phyloP scores from a whole-genome alignment of 2,329 filamentous ascomycete species.

The Ascochyta lentis region DNA sequence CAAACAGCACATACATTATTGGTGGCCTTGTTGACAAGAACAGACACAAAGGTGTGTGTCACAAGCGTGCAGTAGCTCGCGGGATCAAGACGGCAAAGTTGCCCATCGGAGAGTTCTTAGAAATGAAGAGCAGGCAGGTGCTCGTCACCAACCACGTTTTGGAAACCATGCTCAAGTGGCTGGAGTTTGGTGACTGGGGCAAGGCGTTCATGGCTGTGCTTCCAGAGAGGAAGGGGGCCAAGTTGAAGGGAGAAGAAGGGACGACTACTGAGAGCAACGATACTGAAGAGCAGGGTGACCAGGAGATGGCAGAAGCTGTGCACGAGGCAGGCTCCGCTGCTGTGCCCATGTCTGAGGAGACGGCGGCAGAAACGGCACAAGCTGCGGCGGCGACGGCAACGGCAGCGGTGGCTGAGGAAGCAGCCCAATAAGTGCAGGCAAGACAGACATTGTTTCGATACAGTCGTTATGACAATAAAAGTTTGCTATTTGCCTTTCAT shows the following conservation, averaged over 20 bases:
- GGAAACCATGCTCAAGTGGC: conserved; percentile 94
- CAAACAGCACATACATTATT: conserved; percentile 89
- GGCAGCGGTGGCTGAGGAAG: conserved; percentile 1
- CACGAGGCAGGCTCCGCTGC: conserved; percentile 12
- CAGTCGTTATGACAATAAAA: conserved; percentile 8
- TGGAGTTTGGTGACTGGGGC: conserved; percentile 91
- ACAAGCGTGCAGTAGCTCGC: conserved; percentile 75
- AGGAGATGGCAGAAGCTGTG: conserved; percentile 20
- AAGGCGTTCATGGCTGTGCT: conserved; percentile 87
- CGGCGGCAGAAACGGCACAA: conserved; percentile 11
- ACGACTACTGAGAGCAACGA: conserved; percentile 24
- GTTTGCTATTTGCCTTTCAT: conserved; percentile 24
- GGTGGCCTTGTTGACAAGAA: conserved; percentile 97
- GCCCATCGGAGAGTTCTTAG: conserved; percentile 93
- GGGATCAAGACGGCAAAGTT: conserved; percentile 88
- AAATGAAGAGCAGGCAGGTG: conserved; percentile 85
- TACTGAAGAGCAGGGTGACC: conserved; percentile 17
- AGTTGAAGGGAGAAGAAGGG: conserved; percentile 57
- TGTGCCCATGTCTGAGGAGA: neutral
- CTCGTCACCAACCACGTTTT: conserved; percentile 94
- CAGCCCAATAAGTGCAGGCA: conserved; percentile 1
- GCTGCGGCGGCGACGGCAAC: conserved; percentile 2
- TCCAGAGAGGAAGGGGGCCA: conserved; percentile 86
- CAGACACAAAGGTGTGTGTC: conserved; percentile 92
- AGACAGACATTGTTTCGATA: neutral